A percentile compares a stretch with the other conserved stretches of the same genome.
phyloP scores from a whole-genome alignment of 2,329 filamentous ascomycete species.

The Xylariales sp. region DNA sequence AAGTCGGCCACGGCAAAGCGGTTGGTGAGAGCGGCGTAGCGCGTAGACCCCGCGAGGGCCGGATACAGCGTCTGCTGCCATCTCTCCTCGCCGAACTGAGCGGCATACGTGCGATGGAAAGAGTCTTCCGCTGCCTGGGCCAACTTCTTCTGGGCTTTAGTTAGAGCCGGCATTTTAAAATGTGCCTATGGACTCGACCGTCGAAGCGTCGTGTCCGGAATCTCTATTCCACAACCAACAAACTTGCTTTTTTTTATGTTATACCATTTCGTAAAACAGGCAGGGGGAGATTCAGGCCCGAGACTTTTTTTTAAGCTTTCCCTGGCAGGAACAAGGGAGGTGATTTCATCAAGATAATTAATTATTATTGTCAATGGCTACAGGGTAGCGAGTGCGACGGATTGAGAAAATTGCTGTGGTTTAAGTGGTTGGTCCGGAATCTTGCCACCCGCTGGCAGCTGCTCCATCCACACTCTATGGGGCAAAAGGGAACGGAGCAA shows the following conservation, averaged over 20 bases:
- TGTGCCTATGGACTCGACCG: neutral
- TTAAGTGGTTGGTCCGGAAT: neutral
- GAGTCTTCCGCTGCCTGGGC: slow-evolving; percentile 44
- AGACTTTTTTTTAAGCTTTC: neutral
- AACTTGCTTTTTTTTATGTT: neutral
- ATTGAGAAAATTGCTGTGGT: slow-evolving; percentile 1
- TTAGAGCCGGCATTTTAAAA: slow-evolving; percentile 42
- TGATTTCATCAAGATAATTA: neutral
- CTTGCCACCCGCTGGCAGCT: slow-evolving; percentile 23
- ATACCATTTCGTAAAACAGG: neutral
- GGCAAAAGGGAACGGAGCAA: neutral
- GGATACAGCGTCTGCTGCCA: slow-evolving; percentile 46
- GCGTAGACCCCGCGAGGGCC: slow-evolving; percentile 43
- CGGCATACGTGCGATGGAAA: slow-evolving; percentile 44
- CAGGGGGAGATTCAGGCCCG: neutral
- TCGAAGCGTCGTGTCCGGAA: neutral
- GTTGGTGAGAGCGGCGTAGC: slow-evolving; percentile 48
- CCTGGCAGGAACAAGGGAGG: neutral
- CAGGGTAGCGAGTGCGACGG: neutral
- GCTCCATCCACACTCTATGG: neutral
- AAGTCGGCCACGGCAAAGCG: slow-evolving; percentile 38
- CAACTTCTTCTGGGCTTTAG: slow-evolving; percentile 46
- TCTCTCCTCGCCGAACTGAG: slow-evolving; percentile 43
- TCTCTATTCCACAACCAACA: neutral
- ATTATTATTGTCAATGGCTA: neutral